Evolutionary conservation across 1,139 yeast species (phyloP), one percentile per base, ranked within the genome.

Genomic region (Blastobotrys aristatus): DNA sequence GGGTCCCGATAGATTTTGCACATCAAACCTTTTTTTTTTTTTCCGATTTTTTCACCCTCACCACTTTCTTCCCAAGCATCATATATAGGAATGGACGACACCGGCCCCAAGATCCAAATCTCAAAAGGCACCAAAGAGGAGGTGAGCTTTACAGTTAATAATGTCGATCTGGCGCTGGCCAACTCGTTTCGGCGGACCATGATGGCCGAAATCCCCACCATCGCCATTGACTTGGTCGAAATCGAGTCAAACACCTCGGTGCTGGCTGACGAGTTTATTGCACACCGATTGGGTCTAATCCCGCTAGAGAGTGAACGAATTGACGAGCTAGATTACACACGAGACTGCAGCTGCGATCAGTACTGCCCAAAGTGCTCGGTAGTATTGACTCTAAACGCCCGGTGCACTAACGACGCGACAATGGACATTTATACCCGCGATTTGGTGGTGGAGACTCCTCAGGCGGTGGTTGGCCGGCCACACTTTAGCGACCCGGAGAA

Each of bases 321-420:
- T 43, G 96, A 89, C 50, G 63, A 63, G 29, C 61, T 68, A 32
- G 71, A 67, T 52, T 89, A 88, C 68, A 84, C 95, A 34, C 77
- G 97, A 61, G 98, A 92, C 66, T 92, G 99, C 68, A 89, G 95
- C 37, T 92, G 99, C 72, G 98, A 92, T 65, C 95, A 90, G 64
- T 92, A 92, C 69, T 92, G 99, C 69, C 89, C 88, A 51, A 84
- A 85, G 66, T 92, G 99, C 70, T 83, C 95, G 2, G 97, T 92
- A 26, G 87, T 84, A 56, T 76, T 92, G 52, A 83, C 85, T 53
- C 72, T 92, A 53, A 82, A 88, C 50, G 98, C 97, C 13, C 79
- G 82, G 57, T 92, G 97, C 67, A 92, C 86, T 54, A 75, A 85
- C 41, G 97, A 89, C 59, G 81, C 84, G 41, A 87, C 95, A 5